Evolutionary conservation across 306 rosid species (phyloP), one percentile per base, ranked within the genome.

Genomic region (Castanea sativa): DNA sequence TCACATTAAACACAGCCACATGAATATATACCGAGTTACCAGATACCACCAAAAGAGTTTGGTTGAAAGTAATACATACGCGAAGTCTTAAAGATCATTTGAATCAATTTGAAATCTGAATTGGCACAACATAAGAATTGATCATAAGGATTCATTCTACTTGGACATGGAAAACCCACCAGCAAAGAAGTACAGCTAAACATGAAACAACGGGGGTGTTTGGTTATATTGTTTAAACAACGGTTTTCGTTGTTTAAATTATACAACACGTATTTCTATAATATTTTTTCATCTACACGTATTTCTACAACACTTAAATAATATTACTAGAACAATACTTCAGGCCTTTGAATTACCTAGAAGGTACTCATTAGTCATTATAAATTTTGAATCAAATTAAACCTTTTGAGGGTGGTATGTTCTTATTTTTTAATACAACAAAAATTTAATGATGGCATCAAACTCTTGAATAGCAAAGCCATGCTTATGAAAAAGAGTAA

Each of bases 131-230:
- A 81, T 38, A 92, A 82, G 88, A 92, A 92, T 84, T 92, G 97
- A 81, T 92, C 97, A 67, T 95, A 92, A 69, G 91, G 97, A 79
- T 92, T 90, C 64, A 91, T 86, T 81, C 89, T 89, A 33, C 84
- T 89, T 19, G 96, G 93, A 82, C 96, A 92, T 73, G 96, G 97
- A 75, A 92, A 89, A 72, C 92, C 93, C 5, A 91, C 91, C 92
- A 71, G 91, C 95, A 57, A 92, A 92, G 82, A 92, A 92, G 0
- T 10, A 49, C 96, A 88, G 84, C 18, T 74, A 72, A 71, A 52
- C 41, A 32, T 51, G 74, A 4, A 69, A 64, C 41, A 19, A 55
- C 27, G 33, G 33, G 0, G 33, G 33, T 30, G 33, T 30, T 30
- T 30, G 33, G 33, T 30, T 30, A 30, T 30, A 0, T 30, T 30